Evolutionary conservation across 2,329 filamentous ascomycete genomes (phyloP).

Genomic region (Calycina marina): DNA sequence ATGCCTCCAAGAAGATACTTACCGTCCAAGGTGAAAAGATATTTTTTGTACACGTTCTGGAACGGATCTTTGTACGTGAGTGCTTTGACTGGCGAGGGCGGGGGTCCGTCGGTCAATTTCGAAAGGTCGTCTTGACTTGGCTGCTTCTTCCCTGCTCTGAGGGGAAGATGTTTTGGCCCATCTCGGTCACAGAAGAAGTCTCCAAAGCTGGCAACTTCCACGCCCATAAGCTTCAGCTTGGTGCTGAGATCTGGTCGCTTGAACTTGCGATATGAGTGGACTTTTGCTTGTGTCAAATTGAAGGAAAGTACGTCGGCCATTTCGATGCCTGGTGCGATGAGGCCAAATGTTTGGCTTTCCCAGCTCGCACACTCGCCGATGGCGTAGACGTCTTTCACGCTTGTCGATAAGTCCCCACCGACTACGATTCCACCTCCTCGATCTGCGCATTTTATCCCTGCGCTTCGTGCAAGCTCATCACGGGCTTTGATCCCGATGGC

Average conservation of each 20-base stretch:
- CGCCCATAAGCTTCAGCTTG: constrained; percentile 77
- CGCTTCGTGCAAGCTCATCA: constrained; percentile 57
- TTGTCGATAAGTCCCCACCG: constrained; percentile 58
- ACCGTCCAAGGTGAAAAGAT: constrained; percentile 76
- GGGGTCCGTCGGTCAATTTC: constrained; percentile 37
- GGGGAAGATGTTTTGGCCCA: constrained; percentile 62
- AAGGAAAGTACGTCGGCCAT: constrained; percentile 88
- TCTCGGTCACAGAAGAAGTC: constrained; percentile 87
- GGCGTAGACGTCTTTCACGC: constrained; percentile 59
- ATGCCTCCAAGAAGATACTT: constrained; percentile 88
- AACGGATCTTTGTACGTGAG: constrained; percentile 85
- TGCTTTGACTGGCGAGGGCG: constrained; percentile 56
- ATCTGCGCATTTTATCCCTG: constrained; percentile 58
- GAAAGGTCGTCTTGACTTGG: constrained; percentile 27
- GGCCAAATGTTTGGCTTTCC: constrained; percentile 72
- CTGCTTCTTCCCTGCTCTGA: constrained; percentile 33
- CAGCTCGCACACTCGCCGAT: constrained; percentile 87
- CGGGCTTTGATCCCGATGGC: constrained; percentile 74
- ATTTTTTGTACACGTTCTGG: constrained; percentile 82
- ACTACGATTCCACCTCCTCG: constrained; percentile 59
- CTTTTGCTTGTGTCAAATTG: constrained; percentile 73
- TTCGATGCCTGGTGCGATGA: constrained; percentile 80
- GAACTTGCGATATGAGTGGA: constrained; percentile 55
- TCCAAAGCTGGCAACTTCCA: constrained; percentile 85
- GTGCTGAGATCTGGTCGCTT: constrained; percentile 79